Percentiles rank a stretch among this genome's conserved stretches.
These are phyloP conservation scores for Phycomyces blakesleeanus DNA, from an alignment of 192 early-diverging fungal genomes.

Conservation along the genomic window DNA sequence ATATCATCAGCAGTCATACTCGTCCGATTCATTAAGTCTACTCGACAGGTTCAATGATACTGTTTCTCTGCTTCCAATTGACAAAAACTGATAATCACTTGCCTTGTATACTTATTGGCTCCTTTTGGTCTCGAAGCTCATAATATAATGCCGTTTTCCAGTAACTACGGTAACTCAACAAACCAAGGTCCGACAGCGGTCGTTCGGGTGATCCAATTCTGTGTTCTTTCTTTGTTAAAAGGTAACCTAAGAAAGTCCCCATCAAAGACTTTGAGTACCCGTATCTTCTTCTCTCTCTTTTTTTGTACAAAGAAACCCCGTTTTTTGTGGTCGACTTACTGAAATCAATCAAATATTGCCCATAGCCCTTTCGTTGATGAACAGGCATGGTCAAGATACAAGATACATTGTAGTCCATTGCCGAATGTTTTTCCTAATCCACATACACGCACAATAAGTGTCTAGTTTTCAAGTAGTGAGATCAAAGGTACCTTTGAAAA, in stretches of 20 bases:
- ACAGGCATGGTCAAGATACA: conserved; percentile 90
- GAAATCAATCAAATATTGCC: conserved; percentile 90
- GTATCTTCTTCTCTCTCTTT: no score
- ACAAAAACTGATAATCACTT: background rate
- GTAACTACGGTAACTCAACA: conserved; percentile 84
- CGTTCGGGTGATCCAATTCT: conserved; percentile 85
- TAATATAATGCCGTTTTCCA: conserved; percentile 78
- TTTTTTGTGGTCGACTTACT: conserved; percentile 65
- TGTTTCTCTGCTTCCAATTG: background rate
- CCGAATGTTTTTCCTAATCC: conserved; percentile 75
- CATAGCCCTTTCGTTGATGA: conserved; percentile 87
- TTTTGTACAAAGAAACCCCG: no score
- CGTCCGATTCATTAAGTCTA: conserved; percentile 62
- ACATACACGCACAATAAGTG: background rate
- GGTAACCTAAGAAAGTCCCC: conserved; percentile 56
- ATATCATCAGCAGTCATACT: conserved; percentile 82
- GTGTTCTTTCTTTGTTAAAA: conserved; percentile 72
- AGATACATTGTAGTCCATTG: conserved; percentile 84
- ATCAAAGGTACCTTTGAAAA: conserved; percentile 75
- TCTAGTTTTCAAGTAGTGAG: background rate
- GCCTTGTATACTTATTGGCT: conserved; percentile 52
- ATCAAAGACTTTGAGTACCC: no score
- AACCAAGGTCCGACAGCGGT: conserved; percentile 85
- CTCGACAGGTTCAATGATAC: no score
- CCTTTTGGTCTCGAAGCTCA: conserved; percentile 49